A percentile compares a stretch with the other conserved stretches of the same genome.
phyloP scores from a whole-genome alignment of 352 stramenopile species.

The Globisporangium irregulare region DNA sequence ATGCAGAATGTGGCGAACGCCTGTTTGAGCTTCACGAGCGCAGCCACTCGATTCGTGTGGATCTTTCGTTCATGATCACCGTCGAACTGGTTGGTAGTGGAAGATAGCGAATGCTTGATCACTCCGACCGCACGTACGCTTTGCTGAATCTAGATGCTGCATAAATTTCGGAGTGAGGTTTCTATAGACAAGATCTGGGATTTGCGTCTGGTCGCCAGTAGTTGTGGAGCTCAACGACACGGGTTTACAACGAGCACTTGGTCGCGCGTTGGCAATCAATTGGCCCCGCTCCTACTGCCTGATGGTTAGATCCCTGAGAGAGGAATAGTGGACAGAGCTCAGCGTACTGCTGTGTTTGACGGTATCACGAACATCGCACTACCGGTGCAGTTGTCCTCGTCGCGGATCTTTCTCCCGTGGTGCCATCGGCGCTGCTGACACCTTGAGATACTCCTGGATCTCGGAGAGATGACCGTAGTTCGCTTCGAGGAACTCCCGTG shows the following conservation, averaged over 20 bases:
- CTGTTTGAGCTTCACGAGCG: neutral
- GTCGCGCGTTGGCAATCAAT: neutral
- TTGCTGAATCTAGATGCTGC: neutral
- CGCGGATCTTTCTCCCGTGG: neutral
- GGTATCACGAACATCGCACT: neutral
- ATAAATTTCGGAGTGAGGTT: neutral
- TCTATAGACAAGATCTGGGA: neutral
- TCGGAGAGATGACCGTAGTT: slow-evolving; percentile 30
- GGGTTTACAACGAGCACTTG: neutral
- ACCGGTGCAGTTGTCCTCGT: neutral
- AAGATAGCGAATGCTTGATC: neutral
- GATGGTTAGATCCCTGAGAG: neutral
- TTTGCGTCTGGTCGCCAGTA: neutral
- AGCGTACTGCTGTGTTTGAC: neutral
- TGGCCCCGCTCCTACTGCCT: neutral
- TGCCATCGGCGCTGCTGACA: neutral
- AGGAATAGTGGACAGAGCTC: neutral
- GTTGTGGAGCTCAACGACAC: neutral
- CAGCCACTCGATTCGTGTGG: neutral
- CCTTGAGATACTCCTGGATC: slow-evolving; percentile 25
- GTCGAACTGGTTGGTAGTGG: neutral
- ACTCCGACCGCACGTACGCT: neutral
- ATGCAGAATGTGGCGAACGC: neutral
- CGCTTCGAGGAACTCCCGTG: slow-evolving; percentile 23
- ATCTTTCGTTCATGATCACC: neutral